Conservation (phyloP, 306 rosid species). For the Carpinus viminea region DNA sequence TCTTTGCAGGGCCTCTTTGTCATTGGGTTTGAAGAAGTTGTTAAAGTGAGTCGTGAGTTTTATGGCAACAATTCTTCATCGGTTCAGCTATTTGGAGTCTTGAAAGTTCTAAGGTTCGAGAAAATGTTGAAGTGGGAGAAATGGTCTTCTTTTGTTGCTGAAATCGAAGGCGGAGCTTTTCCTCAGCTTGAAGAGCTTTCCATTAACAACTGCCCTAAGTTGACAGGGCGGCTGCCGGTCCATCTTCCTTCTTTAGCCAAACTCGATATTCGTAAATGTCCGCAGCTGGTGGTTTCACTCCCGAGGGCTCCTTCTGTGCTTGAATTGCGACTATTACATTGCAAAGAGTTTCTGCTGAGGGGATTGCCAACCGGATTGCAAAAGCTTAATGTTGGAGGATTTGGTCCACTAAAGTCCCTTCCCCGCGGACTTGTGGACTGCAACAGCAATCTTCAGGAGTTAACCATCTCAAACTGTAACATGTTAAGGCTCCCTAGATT, state of each 20-base stretch:
- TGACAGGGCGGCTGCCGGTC: not conserved
- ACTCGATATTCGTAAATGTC: not conserved
- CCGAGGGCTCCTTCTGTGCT: not conserved
- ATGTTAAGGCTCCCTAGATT: not conserved
- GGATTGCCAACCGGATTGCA: too few relatives aligned
- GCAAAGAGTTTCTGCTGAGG: too few relatives aligned
- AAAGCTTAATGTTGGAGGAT: too few relatives aligned
- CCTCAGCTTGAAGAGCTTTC: not conserved
- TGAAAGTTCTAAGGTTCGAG: too few relatives aligned
- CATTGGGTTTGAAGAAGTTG: not conserved
- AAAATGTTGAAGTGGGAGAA: too few relatives aligned
- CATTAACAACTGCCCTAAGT: not conserved
- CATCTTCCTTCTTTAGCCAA: not conserved
- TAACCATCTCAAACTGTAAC: not conserved
- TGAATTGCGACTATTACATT: too few relatives aligned
- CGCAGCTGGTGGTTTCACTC: not conserved
- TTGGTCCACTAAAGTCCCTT: not conserved
- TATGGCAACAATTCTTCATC: too few relatives aligned
- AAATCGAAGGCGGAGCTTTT: not conserved
- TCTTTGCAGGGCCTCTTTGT: slow-evolving; percentile 19
- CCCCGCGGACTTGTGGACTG: not conserved
- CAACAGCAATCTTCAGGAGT: not conserved
- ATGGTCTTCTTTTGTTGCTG: not conserved
- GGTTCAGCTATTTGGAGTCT: too few relatives aligned
- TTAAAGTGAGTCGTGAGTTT: not conserved